These are phyloP conservation scores for Oryza glumipatula DNA, from an alignment of 176 grass and related monocot genomes.

Conservation along the genomic window DNA sequence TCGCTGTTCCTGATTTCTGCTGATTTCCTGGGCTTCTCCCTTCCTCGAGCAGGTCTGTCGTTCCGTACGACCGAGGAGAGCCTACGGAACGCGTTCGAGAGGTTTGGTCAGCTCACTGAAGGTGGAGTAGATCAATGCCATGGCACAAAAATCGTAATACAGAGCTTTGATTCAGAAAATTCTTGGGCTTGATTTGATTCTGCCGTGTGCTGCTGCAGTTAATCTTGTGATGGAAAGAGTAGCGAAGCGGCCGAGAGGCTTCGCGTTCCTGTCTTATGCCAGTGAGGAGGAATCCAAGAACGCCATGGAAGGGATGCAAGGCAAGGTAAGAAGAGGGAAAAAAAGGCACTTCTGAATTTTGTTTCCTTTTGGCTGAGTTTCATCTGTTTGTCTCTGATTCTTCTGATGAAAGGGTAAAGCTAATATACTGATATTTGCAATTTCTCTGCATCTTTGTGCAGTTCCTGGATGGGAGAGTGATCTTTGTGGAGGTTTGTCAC, in stretches of 20 bases:
- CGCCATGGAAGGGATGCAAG: conserved; percentile 78
- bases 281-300: conserved; percentile 59
- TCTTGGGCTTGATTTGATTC: neutral
- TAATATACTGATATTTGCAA: conserved; percentile 14
- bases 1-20: neutral
- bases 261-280: conserved; percentile 67
- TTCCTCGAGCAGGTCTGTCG: conserved; percentile 55
- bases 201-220: conserved; percentile 42
- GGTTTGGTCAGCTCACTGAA: conserved; percentile 67
- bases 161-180: neutral
- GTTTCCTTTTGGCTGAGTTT: neutral
- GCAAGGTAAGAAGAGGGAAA: conserved; percentile 48
- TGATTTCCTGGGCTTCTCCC: neutral
- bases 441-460: conserved; percentile 33
- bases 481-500: conserved; percentile 75
- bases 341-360: neutral
- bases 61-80: conserved; percentile 68
- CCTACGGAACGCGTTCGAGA: conserved; percentile 65
- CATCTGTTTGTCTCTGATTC: neutral
- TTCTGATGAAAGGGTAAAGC: neutral
- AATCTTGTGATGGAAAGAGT: conserved; percentile 76
- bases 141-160: neutral
- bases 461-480: conserved; percentile 81
- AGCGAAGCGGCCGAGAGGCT: conserved; percentile 68
- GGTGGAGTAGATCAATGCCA: conserved; percentile 27